Percentiles rank a stretch among this genome's conserved stretches.
Conservation (phyloP, 768 basidiomycete species). For the Leccinum subgranulosum region DNA sequence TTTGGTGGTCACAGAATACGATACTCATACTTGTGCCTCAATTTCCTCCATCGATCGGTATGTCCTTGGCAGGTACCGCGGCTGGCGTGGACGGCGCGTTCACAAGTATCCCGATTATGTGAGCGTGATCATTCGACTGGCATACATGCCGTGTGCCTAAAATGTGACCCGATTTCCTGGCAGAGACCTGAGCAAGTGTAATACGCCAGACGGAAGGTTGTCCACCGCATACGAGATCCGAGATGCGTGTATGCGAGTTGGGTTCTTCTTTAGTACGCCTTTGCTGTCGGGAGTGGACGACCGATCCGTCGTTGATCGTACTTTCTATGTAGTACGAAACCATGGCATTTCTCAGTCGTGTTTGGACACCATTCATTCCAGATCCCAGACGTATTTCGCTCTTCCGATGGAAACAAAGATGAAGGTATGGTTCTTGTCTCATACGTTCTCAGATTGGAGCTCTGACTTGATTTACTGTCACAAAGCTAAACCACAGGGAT, state of each 20-base stretch:
- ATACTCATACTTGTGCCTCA: not conserved
- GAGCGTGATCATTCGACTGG: conserved; percentile 2
- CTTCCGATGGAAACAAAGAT: conserved; percentile 62
- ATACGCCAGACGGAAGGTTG: conserved; percentile 31
- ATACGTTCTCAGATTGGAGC: not conserved
- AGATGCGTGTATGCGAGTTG: conserved; percentile 76
- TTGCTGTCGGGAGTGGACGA: no score
- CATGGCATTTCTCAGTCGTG: conserved; percentile 63
- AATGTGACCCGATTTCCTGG: not conserved
- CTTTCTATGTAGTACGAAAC: conserved; percentile 56
- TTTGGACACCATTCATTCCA: conserved; percentile 44
- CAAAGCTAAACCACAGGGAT: conserved; percentile 65
- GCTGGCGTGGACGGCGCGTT: conserved; percentile 17
- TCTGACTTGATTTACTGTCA: not conserved
- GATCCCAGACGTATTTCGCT: conserved; percentile 61
- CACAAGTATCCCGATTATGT: conserved; percentile 27
- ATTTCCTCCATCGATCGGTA: not conserved
- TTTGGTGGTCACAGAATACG: no score
- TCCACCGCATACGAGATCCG: conserved; percentile 56
- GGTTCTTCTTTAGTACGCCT: no score
- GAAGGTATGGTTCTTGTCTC: conserved; percentile 42
- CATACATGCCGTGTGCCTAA: not conserved
- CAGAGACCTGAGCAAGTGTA: conserved; percentile 21
- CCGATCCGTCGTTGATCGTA: not conserved
- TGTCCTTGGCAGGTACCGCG: conserved; percentile 24